Evolutionary conservation across 164 flowering plant genomes (phyloP), one percentile per base, ranked within the genome.

Genomic region (Stephania japonica): DNA sequence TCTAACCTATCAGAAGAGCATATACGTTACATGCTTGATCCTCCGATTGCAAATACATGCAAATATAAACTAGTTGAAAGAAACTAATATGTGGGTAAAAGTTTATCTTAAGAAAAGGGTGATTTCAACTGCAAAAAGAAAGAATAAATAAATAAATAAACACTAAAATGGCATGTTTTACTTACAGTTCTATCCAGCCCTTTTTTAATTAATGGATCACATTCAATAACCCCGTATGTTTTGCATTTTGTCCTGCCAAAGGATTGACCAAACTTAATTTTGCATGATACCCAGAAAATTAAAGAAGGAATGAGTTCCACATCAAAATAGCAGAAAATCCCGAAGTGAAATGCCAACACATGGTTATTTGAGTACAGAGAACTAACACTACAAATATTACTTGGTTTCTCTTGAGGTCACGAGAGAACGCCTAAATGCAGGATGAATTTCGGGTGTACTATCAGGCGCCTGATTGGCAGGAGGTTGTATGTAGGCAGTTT

Each of bases 401-500:
- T 75, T 72, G 63, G 68, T 32, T 42, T 84, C 90, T 75, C 67
- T 84, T 50, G 65, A 23, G 69, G 80, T 85, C 75, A 69, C 87
- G n/a, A 81, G 73, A 32, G 85, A 77, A 80, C 90, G 99, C 42
- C 75, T 67, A 84, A 95, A 95, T 78, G 99, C 99, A 81, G 99
- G 99, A 1, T 89, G 90, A 76, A 93, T 80, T 77, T 93, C 97
- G 75, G 94, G 99, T 65, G 94, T 87, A 68, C 75, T 74, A 75
- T 89, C 93, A 27, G 80, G 85, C 21, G 72, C 63, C 80, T 90
- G 91, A 87, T 90, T 78, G 67, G 84, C 80, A 12, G 97, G 93
- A 75, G 91, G 83, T 77, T 95, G 99, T 81, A 95, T 85, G 75
- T 88, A 91, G n/a, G 99, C 99, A 42, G 90, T 89, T 80, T 87